phyloP scores from a whole-genome alignment of 2,329 filamentous ascomycete genomes.

The Pestalotiopsis sp. region DNA sequence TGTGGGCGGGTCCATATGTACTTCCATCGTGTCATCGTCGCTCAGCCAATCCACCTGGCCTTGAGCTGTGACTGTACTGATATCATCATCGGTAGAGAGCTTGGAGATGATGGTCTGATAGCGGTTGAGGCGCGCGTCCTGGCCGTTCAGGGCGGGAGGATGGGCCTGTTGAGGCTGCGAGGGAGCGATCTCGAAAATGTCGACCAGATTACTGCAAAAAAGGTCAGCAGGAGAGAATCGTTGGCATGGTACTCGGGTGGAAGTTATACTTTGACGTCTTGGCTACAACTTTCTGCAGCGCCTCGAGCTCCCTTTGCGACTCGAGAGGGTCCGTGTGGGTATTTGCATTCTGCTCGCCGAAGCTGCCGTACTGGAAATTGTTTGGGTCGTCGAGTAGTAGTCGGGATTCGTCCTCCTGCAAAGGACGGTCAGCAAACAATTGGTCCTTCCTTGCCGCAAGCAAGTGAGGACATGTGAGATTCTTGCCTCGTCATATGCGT shows the following conservation, averaged over 20 bases:
- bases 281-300: conserved; percentile 64
- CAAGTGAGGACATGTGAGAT: background rate
- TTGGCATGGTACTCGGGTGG: conserved; percentile 12
- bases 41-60: conserved; percentile 53
- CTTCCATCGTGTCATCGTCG: conserved; percentile 52
- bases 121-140: conserved; percentile 57
- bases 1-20: conserved; percentile 40
- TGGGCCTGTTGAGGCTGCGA: conserved; percentile 41
- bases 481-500: conserved; percentile 58
- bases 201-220: conserved; percentile 62
- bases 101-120: conserved; percentile 67
- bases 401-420: conserved; percentile 58
- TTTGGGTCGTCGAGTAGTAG: conserved; percentile 64
- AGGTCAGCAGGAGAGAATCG: background rate
- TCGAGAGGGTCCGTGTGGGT: conserved; percentile 63
- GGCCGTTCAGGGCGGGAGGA: conserved; percentile 43
- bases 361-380: conserved; percentile 64
- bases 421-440: conserved; percentile 1
- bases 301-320: conserved; percentile 65
- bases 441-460: background rate
- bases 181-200: conserved; percentile 67
- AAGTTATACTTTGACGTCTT: conserved; percentile 63
- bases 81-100: conserved; percentile 50
- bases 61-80: conserved; percentile 41
- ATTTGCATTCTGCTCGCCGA: conserved; percentile 57